Evolutionary conservation across 805 yeast species (phyloP).

Genomic region (Saturnispora serradocipensis): DNA sequence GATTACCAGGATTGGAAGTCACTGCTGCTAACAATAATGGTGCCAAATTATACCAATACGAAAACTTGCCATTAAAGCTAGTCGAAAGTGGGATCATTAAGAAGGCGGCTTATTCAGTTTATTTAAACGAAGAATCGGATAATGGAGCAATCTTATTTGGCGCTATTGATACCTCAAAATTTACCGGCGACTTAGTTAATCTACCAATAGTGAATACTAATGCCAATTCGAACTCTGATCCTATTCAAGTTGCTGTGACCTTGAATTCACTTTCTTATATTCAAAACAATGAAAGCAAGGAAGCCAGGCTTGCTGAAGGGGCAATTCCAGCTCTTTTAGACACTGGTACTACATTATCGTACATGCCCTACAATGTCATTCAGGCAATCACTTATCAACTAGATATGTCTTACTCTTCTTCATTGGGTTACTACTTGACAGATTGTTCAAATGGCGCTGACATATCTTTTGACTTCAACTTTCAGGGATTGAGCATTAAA

Average conservation of each 20-base stretch:
- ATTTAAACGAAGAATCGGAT: slow-evolving; percentile 36
- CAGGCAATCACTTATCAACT: slow-evolving; percentile 23
- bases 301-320: slow-evolving; percentile 20
- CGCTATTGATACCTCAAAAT: slow-evolving; percentile 59
- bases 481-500: slow-evolving; percentile 48
- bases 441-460: slow-evolving; percentile 31
- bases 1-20: slow-evolving; percentile 58
- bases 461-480: slow-evolving; percentile 35
- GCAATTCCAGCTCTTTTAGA: slow-evolving; percentile 39
- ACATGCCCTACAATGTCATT: slow-evolving; percentile 31
- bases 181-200: slow-evolving; percentile 39
- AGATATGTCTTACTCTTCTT: slow-evolving; percentile 34
- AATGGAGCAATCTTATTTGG: slow-evolving; percentile 62
- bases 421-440: slow-evolving; percentile 37
- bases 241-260: slow-evolving; percentile 43
- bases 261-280: slow-evolving; percentile 30
- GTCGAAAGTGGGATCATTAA: slow-evolving; percentile 48
- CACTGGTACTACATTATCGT: slow-evolving; percentile 48
- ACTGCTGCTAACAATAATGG: slow-evolving; percentile 28
- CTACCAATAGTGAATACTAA: slow-evolving; percentile 43
- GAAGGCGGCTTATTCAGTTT: slow-evolving; percentile 53
- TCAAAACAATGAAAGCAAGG: slow-evolving; percentile 6
- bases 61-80: slow-evolving; percentile 58
- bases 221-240: slow-evolving; percentile 25
- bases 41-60: slow-evolving; percentile 34